phyloP scores from a whole-genome alignment of 2,329 filamentous ascomycete genomes.

The Aspergillus proliferans region DNA sequence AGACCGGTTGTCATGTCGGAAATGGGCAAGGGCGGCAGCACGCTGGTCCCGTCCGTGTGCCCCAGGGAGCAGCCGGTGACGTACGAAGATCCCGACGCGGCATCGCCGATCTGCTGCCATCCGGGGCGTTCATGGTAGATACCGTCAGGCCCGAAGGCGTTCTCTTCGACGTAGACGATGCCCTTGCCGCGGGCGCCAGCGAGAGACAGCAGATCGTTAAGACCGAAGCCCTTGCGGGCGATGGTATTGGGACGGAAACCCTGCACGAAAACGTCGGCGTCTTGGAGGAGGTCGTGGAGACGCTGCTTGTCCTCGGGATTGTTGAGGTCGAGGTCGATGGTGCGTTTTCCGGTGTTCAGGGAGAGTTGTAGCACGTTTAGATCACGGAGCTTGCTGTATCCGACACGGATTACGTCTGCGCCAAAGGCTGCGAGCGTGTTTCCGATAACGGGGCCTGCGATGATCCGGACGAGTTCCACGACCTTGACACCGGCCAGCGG shows the following conservation, averaged over 20 bases:
- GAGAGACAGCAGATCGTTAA: conserved; percentile 36
- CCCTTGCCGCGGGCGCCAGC: conserved; percentile 37
- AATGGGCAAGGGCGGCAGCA: conserved; percentile 15
- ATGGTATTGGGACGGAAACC: conserved; percentile 47
- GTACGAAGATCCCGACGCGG: conserved; percentile 33
- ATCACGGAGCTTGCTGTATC: conserved; percentile 36
- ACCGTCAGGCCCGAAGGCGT: conserved; percentile 47
- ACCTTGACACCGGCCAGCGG: conserved; percentile 40
- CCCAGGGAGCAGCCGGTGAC: conserved; percentile 31
- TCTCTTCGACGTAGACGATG: conserved; percentile 46
- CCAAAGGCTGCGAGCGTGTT: conserved; percentile 40
- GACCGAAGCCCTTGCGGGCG: conserved; percentile 21
- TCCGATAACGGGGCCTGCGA: conserved; percentile 40
- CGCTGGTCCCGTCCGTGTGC: conserved; percentile 9
- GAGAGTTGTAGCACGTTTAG: conserved; percentile 20
- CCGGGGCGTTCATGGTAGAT: conserved; percentile 42
- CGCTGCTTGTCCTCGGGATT: conserved; percentile 35
- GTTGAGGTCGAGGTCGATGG: conserved; percentile 41
- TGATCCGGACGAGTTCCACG: conserved; percentile 32
- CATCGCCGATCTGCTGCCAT: conserved; percentile 50
- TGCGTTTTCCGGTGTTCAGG: conserved; percentile 19
- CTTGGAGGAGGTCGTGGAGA: conserved; percentile 39
- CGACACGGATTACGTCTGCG: conserved; percentile 44
- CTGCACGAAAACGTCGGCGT: conserved; percentile 50
- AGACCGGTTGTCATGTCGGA: conserved; percentile 20